phyloP scores from a whole-genome alignment of 192 early-diverging fungal species.

The Rhizoclosmatium globosum region DNA sequence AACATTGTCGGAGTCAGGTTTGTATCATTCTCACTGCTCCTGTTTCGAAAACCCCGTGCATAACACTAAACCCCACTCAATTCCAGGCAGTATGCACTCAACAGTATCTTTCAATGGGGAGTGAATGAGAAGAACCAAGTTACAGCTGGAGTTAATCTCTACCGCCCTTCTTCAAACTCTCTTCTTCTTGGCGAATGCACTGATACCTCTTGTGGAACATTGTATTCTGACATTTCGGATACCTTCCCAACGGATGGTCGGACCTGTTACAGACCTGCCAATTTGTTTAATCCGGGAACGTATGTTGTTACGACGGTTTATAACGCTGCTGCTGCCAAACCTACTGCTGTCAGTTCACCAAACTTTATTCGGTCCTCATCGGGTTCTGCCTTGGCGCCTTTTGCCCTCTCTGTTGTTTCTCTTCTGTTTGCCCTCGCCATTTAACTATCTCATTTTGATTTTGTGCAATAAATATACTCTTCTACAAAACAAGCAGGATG shows the following conservation, averaged over 20 bases:
- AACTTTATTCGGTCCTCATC: neutral
- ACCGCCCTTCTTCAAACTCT: neutral
- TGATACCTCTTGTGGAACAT: neutral
- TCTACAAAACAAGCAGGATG: no score
- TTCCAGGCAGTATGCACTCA: neutral
- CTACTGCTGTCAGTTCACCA: neutral
- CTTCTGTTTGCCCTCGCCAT: no score
- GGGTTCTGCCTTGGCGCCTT: no score
- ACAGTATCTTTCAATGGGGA: neutral
- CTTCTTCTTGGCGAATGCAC: neutral
- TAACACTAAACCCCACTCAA: neutral
- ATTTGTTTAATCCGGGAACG: neutral
- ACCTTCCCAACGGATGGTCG: neutral
- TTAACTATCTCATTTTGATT: no score
- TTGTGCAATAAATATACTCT: no score
- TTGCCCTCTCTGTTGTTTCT: no score
- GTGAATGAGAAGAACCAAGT: neutral
- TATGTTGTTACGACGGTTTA: neutral
- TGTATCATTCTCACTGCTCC: no score
- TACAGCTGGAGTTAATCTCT: neutral
- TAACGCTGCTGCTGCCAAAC: neutral
- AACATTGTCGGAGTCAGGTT: neutral
- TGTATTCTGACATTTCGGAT: neutral
- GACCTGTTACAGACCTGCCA: neutral
- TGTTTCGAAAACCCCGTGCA: no score